A percentile compares a stretch with the other conserved stretches of the same genome.
phyloP scores from a whole-genome alignment of 176 grass and related monocot species.

The Paspalum vaginatum region DNA sequence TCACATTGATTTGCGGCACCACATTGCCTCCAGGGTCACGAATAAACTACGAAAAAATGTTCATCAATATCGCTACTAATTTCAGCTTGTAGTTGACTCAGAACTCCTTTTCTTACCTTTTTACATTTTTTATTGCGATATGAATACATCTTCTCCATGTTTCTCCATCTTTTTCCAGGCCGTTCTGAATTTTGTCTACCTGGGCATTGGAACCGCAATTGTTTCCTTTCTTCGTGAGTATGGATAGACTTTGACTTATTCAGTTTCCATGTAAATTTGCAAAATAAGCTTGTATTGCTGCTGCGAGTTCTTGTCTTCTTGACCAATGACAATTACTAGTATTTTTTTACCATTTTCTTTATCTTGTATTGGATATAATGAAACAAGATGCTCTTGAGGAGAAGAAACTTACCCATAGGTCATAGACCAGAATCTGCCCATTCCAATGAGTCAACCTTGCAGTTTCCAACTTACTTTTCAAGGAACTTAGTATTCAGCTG shows the following conservation, averaged over 20 bases:
- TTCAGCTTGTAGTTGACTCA: background rate
- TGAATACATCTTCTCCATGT: background rate
- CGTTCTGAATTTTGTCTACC: conserved; percentile 59
- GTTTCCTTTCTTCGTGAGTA: conserved; percentile 60
- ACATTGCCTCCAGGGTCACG: background rate
- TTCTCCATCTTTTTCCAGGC: conserved; percentile 32
- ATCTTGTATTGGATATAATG: background rate
- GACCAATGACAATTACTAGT: conserved; percentile 14
- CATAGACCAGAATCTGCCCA: background rate
- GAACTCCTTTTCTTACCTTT: conserved; percentile 6
- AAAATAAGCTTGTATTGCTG: background rate
- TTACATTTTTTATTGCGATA: background rate
- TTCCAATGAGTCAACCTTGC: background rate
- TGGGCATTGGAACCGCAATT: conserved; percentile 48
- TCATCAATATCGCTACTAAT: background rate
- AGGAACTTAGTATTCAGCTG: background rate
- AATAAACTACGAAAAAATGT: background rate
- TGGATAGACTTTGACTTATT: background rate
- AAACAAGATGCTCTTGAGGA: background rate
- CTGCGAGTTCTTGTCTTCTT: conserved; percentile 16
- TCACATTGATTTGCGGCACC: too few relatives aligned
- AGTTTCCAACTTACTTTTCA: background rate
- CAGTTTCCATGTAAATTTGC: background rate
- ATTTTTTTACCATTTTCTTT: too few relatives aligned
- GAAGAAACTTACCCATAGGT: background rate